Conservation (phyloP, 768 basidiomycete genomes). For the Tricholoma matsutake region DNA sequence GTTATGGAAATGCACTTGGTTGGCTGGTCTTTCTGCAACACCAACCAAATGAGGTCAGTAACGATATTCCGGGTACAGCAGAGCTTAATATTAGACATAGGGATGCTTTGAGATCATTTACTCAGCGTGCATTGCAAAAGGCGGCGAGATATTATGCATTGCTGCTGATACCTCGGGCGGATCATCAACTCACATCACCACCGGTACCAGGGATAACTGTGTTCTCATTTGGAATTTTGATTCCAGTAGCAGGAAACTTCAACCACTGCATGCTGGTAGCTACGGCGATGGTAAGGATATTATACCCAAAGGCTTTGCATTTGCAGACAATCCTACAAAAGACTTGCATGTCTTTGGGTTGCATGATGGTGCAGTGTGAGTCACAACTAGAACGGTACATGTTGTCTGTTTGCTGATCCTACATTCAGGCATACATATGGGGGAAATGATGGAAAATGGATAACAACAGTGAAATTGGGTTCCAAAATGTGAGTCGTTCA, state of each 20-base stretch:
- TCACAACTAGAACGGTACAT: neutral
- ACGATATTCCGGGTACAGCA: too few species aligned
- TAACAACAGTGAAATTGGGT: neutral
- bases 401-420: neutral
- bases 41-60: too few species aligned
- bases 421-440: neutral
- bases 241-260: neutral
- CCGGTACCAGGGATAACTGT: neutral
- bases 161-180: neutral
- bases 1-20: too few species aligned
- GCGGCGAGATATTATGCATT: neutral
- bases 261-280: neutral
- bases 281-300: neutral
- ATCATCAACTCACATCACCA: neutral
- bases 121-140: neutral
- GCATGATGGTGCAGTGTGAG: neutral
- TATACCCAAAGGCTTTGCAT: neutral
- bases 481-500: constrained; percentile 1
- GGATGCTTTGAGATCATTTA: neutral
- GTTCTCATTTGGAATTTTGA: neutral
- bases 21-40: too few species aligned
- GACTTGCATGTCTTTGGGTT: neutral
- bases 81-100: neutral
- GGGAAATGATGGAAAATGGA: neutral
- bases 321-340: neutral